A percentile compares a stretch with the other conserved stretches of the same genome.
These are phyloP conservation scores for Penicillium bialowiezense DNA, from an alignment of 495 filamentous ascomycete genomes.

Conservation along the genomic window DNA sequence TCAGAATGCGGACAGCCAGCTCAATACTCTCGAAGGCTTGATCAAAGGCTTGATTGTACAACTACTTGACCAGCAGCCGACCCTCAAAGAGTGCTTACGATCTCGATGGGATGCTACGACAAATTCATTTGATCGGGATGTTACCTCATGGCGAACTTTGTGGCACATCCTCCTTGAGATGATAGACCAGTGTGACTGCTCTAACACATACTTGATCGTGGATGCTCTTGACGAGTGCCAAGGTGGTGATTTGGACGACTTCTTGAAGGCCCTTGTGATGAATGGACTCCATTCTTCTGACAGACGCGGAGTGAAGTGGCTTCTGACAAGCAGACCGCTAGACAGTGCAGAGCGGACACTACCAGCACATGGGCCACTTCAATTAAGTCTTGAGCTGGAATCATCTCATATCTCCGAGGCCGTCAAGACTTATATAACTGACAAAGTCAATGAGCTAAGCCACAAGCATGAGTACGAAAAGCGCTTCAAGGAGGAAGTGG, in stretches of 20 bases:
- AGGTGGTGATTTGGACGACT: constrained; percentile 21
- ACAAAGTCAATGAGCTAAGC: constrained; percentile 22
- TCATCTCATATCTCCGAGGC: constrained; percentile 4
- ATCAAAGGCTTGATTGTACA: constrained; percentile 32
- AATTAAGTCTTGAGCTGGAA: constrained; percentile 18
- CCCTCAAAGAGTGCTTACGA: constrained; percentile 26
- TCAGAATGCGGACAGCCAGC: constrained; percentile 31
- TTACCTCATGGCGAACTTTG: constrained; percentile 26
- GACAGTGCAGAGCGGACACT: constrained; percentile 14
- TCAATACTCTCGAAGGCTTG: constrained; percentile 37
- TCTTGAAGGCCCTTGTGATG: constrained; percentile 29
- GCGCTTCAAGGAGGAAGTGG: constrained; percentile 1
- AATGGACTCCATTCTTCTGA: constrained; percentile 9
- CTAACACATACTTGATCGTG: constrained; percentile 10
- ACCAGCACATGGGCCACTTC: constrained; percentile 10
- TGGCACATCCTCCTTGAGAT: constrained; percentile 33
- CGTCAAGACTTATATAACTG: constrained; percentile 28
- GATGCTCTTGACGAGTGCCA: constrained; percentile 21
- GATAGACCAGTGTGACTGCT: constrained; percentile 7
- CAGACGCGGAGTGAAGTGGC: constrained; percentile 24
- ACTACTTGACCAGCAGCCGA: neutral
- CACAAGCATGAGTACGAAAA: neutral
- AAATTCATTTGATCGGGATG: constrained; percentile 9
- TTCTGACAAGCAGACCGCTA: constrained; percentile 25
- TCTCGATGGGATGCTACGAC: constrained; percentile 4